Evolutionary conservation across 139 green algal genomes (phyloP), one percentile per base, ranked within the genome.

Genomic region (Penium margaritaceum): DNA sequence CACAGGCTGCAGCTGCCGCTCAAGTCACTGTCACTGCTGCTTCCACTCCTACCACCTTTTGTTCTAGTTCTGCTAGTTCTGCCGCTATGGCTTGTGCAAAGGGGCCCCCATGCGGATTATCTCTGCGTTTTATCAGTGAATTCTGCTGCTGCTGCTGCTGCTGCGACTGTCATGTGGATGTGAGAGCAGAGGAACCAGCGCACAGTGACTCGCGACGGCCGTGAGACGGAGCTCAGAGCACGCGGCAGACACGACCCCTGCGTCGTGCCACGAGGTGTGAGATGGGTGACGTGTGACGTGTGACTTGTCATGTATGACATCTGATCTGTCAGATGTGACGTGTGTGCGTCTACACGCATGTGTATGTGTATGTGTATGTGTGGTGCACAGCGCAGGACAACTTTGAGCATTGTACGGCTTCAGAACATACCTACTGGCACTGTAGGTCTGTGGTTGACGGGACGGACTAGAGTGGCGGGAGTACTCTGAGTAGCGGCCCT

Each of bases 221-320:
- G 88, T 61, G 91, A 97, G 62, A 86, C 87, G 27, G 88, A 96
- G 78, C 86, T 97, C 76, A 77, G 85, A n/a, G 93, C 92, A 27
- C 84, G 88, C 1, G 93, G 93, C 3, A 83, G 93, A 1, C 93
- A 98, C 75, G 94, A 99, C 75, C 89, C 94, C 0, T 99, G 94
- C 77, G 94, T 99, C 14, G 93, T 99, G 34, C 94, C 94, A 1
- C 83, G 90, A 27, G 72, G 72, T 79, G 38, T 21, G 72, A 46
- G 65, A 21, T 29, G n/a, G 21, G 17, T 9, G 38, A 15, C 34
- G 7, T 9, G 1, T n/a, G 27, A 3, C 1, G 0, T 70, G 3
- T 57, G 9, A 14, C 55, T 7, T 12, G 12, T 12, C 9, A 51
- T 51, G 9, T 51, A 21, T 51, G 41, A 21, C 41, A 51, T 51